phyloP scores from a whole-genome alignment of 192 early-diverging fungal genomes.

The Coemansia furcata region DNA sequence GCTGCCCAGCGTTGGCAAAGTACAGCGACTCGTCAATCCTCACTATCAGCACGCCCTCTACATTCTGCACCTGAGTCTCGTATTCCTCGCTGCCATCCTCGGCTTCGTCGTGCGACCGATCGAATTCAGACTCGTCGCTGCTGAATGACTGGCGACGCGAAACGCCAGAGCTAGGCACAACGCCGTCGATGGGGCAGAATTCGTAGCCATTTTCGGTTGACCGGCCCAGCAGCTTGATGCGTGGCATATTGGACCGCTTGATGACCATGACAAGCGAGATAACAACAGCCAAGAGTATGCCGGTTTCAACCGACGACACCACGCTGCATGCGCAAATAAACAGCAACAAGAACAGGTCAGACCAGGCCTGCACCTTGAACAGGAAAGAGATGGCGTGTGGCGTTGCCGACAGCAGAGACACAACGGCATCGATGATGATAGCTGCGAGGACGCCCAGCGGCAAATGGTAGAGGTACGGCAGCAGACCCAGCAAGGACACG shows the following conservation, averaged over 20 bases:
- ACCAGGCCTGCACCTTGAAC: slow-evolving; percentile 74
- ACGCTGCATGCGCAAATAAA: slow-evolving; percentile 92
- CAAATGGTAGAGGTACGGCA: slow-evolving; percentile 82
- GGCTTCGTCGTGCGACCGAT: slow-evolving; percentile 8
- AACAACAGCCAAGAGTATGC: slow-evolving; percentile 87
- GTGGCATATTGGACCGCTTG: slow-evolving; percentile 84
- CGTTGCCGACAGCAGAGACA: slow-evolving; percentile 72
- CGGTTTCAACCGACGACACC: slow-evolving; percentile 85
- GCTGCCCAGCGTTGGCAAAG: slow-evolving; percentile 96
- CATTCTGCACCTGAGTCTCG: slow-evolving; percentile 61
- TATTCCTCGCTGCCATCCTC: slow-evolving; percentile 13
- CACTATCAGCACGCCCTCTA: slow-evolving; percentile 85
- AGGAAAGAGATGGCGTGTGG: slow-evolving; percentile 79
- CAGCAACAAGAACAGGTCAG: slow-evolving; percentile 77
- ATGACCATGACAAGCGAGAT: slow-evolving; percentile 88
- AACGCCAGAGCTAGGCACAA: slow-evolving; percentile 52
- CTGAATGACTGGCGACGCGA: slow-evolving; percentile 25
- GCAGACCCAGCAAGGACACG: slow-evolving; percentile 74
- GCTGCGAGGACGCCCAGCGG: slow-evolving; percentile 78
- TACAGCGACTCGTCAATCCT: slow-evolving; percentile 91
- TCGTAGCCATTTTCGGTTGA: slow-evolving; percentile 59
- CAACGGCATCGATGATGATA: slow-evolving; percentile 81
- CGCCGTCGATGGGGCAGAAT: slow-evolving; percentile 63
- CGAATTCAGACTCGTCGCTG: slow-evolving; percentile 7
- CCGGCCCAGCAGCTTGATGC: slow-evolving; percentile 74